phyloP scores from a whole-genome alignment of 1,139 yeast species.

The Scheffersomyces stambukii region DNA sequence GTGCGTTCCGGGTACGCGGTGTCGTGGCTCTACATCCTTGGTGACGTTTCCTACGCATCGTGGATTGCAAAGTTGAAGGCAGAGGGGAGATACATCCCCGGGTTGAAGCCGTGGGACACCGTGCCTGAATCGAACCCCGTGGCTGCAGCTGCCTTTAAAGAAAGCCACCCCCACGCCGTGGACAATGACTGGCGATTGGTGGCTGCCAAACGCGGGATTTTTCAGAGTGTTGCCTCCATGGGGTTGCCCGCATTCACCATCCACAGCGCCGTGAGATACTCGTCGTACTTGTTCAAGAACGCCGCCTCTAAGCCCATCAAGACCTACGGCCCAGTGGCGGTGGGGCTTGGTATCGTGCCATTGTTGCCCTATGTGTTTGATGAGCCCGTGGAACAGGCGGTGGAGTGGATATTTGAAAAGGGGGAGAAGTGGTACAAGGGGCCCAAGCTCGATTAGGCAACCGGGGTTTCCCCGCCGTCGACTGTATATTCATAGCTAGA shows the following conservation, averaged over 20 bases:
- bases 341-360: constrained; percentile 77
- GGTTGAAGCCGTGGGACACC: constrained; percentile 66
- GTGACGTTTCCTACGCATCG: constrained; percentile 74
- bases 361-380: constrained; percentile 75
- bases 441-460: constrained; percentile 5
- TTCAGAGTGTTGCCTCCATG: constrained; percentile 82
- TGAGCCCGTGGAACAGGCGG: constrained; percentile 72
- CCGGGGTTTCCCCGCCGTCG: neutral
- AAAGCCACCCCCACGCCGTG: constrained; percentile 21
- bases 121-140: constrained; percentile 35
- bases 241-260: constrained; percentile 85
- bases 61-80: constrained; percentile 71
- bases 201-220: constrained; percentile 66
- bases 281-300: constrained; percentile 55
- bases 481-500: neutral
- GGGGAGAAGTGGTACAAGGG: constrained; percentile 39
- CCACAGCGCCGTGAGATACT: constrained; percentile 72
- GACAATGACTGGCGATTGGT: constrained; percentile 62
- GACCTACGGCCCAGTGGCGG: constrained; percentile 71
- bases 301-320: constrained; percentile 33
- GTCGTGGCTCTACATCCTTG: constrained; percentile 73
- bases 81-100: constrained; percentile 62
- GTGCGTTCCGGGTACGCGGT: constrained; percentile 69
- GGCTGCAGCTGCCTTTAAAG: constrained; percentile 32
- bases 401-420: constrained; percentile 61